These are phyloP conservation scores for Penicillium olsonii DNA, from an alignment of 2,329 filamentous ascomycete genomes.

Conservation along the genomic window DNA sequence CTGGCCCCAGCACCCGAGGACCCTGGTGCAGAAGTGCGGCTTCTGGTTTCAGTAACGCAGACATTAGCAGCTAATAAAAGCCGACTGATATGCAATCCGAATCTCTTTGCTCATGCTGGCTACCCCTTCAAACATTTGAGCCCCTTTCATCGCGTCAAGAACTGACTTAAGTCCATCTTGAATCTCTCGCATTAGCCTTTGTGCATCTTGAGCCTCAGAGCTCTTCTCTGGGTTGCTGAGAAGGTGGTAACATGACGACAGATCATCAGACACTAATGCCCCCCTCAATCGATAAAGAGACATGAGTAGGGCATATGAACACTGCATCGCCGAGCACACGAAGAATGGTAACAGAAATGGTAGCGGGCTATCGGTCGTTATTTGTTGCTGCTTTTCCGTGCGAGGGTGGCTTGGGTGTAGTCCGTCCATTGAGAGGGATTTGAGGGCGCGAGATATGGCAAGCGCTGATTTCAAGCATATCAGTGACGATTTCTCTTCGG, in stretches of 20 bases:
- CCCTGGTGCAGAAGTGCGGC: too few species aligned
- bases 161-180: not conserved
- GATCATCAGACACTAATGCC: conserved; percentile 57
- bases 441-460: not conserved
- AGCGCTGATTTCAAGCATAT: not conserved
- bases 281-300: not conserved
- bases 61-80: too few species aligned
- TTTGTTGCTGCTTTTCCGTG: too few species aligned
- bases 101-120: not conserved
- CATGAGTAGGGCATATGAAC: not conserved
- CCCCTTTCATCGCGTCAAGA: not conserved
- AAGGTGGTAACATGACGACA: not conserved
- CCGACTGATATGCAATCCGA: not conserved
- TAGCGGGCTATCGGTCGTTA: too few species aligned
- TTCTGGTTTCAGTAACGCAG: too few species aligned
- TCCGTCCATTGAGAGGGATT: too few species aligned
- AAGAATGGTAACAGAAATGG: not conserved
- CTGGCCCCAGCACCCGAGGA: too few species aligned
- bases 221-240: not conserved
- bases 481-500: not conserved
- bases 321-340: not conserved
- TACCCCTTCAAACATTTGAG: not conserved
- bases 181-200: not conserved
- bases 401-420: not conserved
- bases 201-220: not conserved